phyloP scores from a whole-genome alignment of 2,329 filamentous ascomycete species.

The Calonectria leucothoes region DNA sequence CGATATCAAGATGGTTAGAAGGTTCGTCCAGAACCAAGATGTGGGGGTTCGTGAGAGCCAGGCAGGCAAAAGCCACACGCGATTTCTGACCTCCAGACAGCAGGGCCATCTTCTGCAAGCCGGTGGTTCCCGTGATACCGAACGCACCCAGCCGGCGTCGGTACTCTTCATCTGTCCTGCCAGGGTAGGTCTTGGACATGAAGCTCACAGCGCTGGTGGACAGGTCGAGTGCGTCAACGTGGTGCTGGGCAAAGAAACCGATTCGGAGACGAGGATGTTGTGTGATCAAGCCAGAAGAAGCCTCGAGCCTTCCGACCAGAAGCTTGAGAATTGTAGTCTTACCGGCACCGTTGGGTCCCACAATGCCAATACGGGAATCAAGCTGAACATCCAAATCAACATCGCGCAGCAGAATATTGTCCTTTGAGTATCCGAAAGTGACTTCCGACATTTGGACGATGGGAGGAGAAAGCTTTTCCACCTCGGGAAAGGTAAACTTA shows the following conservation, averaged over 20 bases:
- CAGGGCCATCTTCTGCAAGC: conserved; percentile 93
- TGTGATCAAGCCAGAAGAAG: conserved; percentile 84
- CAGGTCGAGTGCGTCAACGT: conserved; percentile 95
- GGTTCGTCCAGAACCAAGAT: conserved; percentile 98
- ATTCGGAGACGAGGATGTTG: conserved; percentile 89
- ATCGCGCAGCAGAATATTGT: conserved; percentile 83
- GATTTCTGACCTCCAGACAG: conserved; percentile 98
- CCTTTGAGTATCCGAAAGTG: conserved; percentile 85
- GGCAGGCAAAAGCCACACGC: conserved; percentile 96
- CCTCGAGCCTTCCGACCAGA: conserved; percentile 86
- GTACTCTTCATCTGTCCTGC: conserved; percentile 95
- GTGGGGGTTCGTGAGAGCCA: conserved; percentile 93
- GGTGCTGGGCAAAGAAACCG: conserved; percentile 98
- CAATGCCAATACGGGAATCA: conserved; percentile 97
- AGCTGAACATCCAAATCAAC: conserved; percentile 97
- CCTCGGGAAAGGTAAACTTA: conserved; percentile 96
- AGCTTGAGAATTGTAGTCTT: conserved; percentile 99
- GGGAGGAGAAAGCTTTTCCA: conserved; percentile 96
- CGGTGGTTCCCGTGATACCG: conserved; percentile 92
- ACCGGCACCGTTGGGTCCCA: conserved; percentile 98
- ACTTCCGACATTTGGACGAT: conserved; percentile 98
- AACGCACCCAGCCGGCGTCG: conserved; percentile 92
- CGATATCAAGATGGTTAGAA: conserved; percentile 98
- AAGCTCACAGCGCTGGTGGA: conserved; percentile 91
- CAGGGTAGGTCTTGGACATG: conserved; percentile 93